Percentiles rank a stretch among this genome's conserved stretches.
These are phyloP conservation scores for Nakaseomyces sp. DNA, from an alignment of 1,139 yeast genomes.

Conservation along the genomic window DNA sequence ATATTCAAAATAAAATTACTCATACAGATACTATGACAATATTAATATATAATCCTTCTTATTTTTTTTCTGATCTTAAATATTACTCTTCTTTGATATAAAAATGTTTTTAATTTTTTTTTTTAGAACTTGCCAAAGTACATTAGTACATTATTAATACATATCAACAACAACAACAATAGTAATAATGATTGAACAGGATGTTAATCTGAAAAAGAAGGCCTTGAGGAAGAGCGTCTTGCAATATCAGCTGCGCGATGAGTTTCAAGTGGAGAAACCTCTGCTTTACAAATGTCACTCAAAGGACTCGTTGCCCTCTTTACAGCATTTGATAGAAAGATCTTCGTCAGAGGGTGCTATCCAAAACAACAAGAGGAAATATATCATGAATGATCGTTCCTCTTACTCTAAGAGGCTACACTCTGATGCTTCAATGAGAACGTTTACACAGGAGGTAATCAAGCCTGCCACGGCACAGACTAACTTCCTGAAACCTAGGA, in stretches of 20 bases:
- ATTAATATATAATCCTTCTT: neutral
- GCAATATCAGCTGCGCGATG: neutral
- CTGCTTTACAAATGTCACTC: conserved; percentile 12
- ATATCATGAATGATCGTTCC: conserved; percentile 9
- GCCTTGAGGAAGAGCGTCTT: neutral
- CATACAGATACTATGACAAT: neutral
- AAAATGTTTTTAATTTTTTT: neutral
- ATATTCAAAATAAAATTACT: conserved; percentile 2
- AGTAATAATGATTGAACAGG: conserved; percentile 2
- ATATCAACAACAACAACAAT: too few relatives aligned
- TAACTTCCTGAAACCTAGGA: conserved; percentile 22
- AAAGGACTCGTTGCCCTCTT: conserved; percentile 18
- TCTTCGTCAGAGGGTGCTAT: conserved; percentile 1
- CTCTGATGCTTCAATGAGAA: neutral
- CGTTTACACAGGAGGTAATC: too few relatives aligned
- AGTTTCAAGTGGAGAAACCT: conserved; percentile 3
- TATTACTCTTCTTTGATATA: neutral
- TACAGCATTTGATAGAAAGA: conserved; percentile 13
- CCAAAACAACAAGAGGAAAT: conserved; percentile 8
- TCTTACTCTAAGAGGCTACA: conserved; percentile 1
- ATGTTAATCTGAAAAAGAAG: conserved; percentile 2
- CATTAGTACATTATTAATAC: too few relatives aligned
- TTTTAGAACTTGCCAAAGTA: too few relatives aligned
- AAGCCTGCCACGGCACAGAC: conserved; percentile 10
- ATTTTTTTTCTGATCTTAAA: neutral